Evolutionary conservation across 164 flowering plant genomes (phyloP), one percentile per base, ranked within the genome.

Genomic region (Dillenia turbinata): DNA sequence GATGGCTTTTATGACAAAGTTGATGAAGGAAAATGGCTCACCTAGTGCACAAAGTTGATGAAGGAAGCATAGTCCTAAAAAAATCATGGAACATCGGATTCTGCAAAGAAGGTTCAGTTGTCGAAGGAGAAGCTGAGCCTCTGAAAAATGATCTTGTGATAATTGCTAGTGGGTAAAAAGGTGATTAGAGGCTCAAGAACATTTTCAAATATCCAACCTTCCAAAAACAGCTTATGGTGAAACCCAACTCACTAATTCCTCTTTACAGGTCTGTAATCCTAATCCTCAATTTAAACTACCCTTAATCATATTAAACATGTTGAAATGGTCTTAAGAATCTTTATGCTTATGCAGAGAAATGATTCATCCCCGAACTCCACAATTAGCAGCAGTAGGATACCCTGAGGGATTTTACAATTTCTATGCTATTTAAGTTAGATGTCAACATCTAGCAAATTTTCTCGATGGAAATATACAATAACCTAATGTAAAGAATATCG

Each of bases 311-410:
- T 33, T 33, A 33, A 33, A 33, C 7, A 33, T 26, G 7, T 33
- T 5, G 40, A 33, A 5, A 4, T 33, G 40, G 40, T 33, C 40
- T 33, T 33, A 33, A 33, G 40, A 33, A 33, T 33, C 40, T 33
- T 33, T 52, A 8, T 62, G 15, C 53, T 16, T 17, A 12, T 33
- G 40, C 71, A 81, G 87, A 68, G 75, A 78, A 58, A 80, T 83
- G 62, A 74, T 88, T 57, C 87, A 81, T 62, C 84, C 90, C 7
- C 56, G 73, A 33, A 79, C 85, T 56, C 92, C 92, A 48, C 88
- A 81, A 54, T 70, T 86, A 22, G 93, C 84, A 2, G 47, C 83
- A 0, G 75, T 83, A 26, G 90, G 90, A 26, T 75, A 67, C 72
- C 77, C 90, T 0, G 89, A 83, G 61, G 76, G 83, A 49, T 7